Evolutionary conservation across 495 filamentous ascomycete genomes (phyloP), one percentile per base, ranked within the genome.

Genomic region (Tuber indicum): DNA sequence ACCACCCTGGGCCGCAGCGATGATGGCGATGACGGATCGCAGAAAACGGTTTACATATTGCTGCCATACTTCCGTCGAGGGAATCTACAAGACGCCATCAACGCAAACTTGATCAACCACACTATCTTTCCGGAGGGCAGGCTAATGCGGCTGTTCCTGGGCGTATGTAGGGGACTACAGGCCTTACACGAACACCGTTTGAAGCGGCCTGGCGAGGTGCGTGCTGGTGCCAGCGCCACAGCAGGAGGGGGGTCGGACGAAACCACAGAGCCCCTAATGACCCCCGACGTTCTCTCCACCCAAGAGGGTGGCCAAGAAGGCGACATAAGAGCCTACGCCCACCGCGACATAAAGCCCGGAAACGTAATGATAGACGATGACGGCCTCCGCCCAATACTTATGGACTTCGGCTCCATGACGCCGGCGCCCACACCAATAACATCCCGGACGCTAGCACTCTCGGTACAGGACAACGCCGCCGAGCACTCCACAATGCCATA

Each of bases 401-500:
- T 99, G 96, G 96, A 99, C 84, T 90, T 99, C 36, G 96, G 96
- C 69, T 98, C 94, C 26, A 86, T 99, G 45, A 91, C 94, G 45
- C 92, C 92, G 4, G 93, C 93, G 0, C 96, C 96, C 0, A 93
- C 93, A 72, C 90, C 93, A n/a, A 96, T 99, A 78, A 97, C 96
- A 16, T 94, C 92, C 23, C 92, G 96, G 36, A 95, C 94, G 4
- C 88, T 97, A 14, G 96, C 96, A 32, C 88, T 99, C 77, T 92
- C 92, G 6, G 92, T 95, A 19, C 96, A 99, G 85, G 96, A 99
- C 81, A 92, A 89, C 26, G 96, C 96, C 12, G 96, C 94, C 12
- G 96, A 99, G 84, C 95, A 98, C 86, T 93, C 91, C 78, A 99
- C 96, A 21, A 98, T 99, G 94, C 95, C 96, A 2, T 99, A 99